Evolutionary conservation across 805 yeast genomes (phyloP), one percentile per base, ranked within the genome.

Genomic region (Myxozyma vanderwaltii): DNA sequence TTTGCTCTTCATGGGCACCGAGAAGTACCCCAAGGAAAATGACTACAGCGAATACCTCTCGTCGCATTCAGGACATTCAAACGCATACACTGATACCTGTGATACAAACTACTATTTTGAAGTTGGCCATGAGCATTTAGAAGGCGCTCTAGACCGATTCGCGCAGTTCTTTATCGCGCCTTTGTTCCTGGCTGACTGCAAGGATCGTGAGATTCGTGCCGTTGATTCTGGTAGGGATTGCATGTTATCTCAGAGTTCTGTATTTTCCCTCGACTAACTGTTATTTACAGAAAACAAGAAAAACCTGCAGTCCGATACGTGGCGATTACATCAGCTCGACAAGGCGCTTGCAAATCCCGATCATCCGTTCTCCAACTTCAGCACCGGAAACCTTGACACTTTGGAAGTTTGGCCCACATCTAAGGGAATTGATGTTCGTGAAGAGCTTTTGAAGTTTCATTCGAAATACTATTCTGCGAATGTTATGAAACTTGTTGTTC

Each of bases 51-150:
- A 86, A 52, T 94, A 80, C 71, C 76, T 92, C 56, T 80, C 95
- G 7, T 84, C 86, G 62, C 95, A 94, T 70, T 86, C 91, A 41
- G 99, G 98, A 19, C 81, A 81, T 62, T 88, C 95, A 36, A 92
- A 92, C 71, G 99, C 99, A 0, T 92, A 86, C 73, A 92, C 99
- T 0, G 86, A 96, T 1, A 78, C 90, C 2, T 86, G 86, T 67
- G 90, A 89, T 68, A 92, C 98, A 4, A 92, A 92, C 74, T 92
- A 91, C 74, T 91, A 81, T 73, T 92, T 94, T 69, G 96, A 92
- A 69, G 82, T 94, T 4, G 82, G 86, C 59, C 81, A 87, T 57
- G 86, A 85, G 63, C 82, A 86, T 65, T 77, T 92, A 60, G 84
- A 86, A 61, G 97, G 96, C 4, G 97, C 97, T 0, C 76, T 92